These are phyloP conservation scores for Diphasiastrum complanatum DNA, from an alignment of 83 land plant genomes.

Conservation along the genomic window DNA sequence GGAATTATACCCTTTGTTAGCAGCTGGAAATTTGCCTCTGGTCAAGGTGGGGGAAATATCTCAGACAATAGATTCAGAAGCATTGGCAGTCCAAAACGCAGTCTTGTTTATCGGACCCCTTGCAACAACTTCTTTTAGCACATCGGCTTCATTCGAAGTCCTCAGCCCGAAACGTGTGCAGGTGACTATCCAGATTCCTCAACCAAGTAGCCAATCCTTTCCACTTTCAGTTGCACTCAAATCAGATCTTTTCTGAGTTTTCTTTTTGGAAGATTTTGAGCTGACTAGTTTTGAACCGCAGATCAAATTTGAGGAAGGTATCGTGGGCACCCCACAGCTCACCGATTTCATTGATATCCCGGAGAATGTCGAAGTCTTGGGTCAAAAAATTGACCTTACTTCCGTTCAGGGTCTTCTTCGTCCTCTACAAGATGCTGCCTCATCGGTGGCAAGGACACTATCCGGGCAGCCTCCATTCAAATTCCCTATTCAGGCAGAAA, in stretches of 20 bases:
- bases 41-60: slow-evolving; percentile 45
- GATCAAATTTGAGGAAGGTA: slow-evolving; percentile 67
- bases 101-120: slow-evolving; percentile 46
- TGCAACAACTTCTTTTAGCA: slow-evolving; percentile 53
- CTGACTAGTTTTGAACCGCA: slow-evolving; percentile 17
- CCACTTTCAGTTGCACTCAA: background rate
- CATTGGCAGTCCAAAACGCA: slow-evolving; percentile 39
- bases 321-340: slow-evolving; percentile 53
- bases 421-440: slow-evolving; percentile 46
- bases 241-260: background rate
- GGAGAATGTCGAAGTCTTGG: slow-evolving; percentile 44
- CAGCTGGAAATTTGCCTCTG: slow-evolving; percentile 42
- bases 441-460: slow-evolving; percentile 36
- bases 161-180: slow-evolving; percentile 59
- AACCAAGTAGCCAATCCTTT: background rate
- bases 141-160: slow-evolving; percentile 62
- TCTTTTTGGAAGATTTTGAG: background rate
- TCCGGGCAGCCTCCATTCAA: slow-evolving; percentile 60
- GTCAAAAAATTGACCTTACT: slow-evolving; percentile 46
- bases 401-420: slow-evolving; percentile 36
- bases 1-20: slow-evolving; percentile 62
- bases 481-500: slow-evolving; percentile 50
- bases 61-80: slow-evolving; percentile 42
- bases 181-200: slow-evolving; percentile 21
- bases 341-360: slow-evolving; percentile 44